phyloP scores from a whole-genome alignment of 768 basidiomycete genomes.

The Crucibulum laeve region DNA sequence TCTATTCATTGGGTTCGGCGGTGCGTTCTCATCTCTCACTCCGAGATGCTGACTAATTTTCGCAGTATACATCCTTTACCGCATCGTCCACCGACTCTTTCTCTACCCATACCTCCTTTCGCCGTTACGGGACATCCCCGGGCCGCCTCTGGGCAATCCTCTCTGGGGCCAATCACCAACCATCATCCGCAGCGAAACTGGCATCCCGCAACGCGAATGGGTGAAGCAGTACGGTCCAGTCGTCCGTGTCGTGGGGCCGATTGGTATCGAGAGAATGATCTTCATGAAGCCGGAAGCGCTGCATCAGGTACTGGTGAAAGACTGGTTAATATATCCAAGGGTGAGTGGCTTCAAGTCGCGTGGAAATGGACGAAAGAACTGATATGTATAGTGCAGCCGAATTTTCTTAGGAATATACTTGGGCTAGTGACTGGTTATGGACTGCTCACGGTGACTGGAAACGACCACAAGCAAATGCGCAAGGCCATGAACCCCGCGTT shows the following conservation, averaged over 20 bases:
- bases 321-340: slow-evolving; percentile 37
- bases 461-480: slow-evolving; percentile 38
- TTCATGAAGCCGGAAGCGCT: slow-evolving; percentile 36
- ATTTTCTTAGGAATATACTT: slow-evolving; percentile 30
- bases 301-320: slow-evolving; percentile 30
- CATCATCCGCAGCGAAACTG: slow-evolving; percentile 33
- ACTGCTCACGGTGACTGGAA: slow-evolving; percentile 36
- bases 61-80: slow-evolving; percentile 6
- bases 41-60: not conserved
- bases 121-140: slow-evolving; percentile 31
- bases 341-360: slow-evolving; percentile 15
- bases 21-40: not conserved
- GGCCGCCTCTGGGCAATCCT: slow-evolving; percentile 26
- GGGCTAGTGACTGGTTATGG: slow-evolving; percentile 35
- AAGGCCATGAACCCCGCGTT: slow-evolving; percentile 43
- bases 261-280: slow-evolving; percentile 37
- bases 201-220: slow-evolving; percentile 37
- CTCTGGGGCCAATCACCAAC: slow-evolving; percentile 32
- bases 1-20: not conserved
- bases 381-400: slow-evolving; percentile 23
- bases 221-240: slow-evolving; percentile 34
- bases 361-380: not conserved
- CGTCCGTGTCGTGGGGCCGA: slow-evolving; percentile 34
- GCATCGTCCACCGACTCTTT: slow-evolving; percentile 22
- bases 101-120: slow-evolving; percentile 31